phyloP scores from a whole-genome alignment of 345 rosid species.

The Eucalyptus pauciflora region DNA sequence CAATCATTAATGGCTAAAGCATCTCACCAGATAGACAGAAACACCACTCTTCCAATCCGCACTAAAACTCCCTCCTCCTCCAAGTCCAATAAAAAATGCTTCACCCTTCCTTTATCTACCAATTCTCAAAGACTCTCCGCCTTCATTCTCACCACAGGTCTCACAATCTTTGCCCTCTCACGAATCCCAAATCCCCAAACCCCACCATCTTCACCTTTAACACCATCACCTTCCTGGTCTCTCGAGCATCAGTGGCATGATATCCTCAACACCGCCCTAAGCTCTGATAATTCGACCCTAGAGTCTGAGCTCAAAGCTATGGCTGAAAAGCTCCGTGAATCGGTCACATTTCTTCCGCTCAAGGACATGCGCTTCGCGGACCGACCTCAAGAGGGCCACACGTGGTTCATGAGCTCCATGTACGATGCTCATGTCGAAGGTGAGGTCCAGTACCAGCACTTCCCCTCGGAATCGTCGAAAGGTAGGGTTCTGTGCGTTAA shows the following conservation, averaged over 20 bases:
- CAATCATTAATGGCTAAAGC: neutral
- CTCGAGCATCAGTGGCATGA: neutral
- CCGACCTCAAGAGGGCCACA: constrained; percentile 18
- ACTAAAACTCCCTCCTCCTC: neutral
- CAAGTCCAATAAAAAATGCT: neutral
- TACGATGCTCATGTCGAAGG: constrained; percentile 47
- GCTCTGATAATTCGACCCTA: neutral
- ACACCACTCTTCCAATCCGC: neutral
- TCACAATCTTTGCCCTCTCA: neutral
- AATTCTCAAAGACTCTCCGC: neutral
- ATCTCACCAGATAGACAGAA: neutral
- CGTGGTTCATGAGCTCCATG: constrained; percentile 56
- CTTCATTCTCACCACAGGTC: neutral
- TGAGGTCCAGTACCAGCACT: constrained; percentile 45
- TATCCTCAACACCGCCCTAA: neutral
- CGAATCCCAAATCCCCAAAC: neutral
- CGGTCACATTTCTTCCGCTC: constrained; percentile 31
- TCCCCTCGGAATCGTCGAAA: constrained; percentile 46
- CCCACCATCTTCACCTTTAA: neutral
- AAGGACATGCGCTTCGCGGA: constrained; percentile 17
- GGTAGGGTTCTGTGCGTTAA: constrained; percentile 44
- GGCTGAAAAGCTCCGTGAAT: constrained; percentile 17
- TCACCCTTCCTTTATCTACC: neutral
- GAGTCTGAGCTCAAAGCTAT: neutral
- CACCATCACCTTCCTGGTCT: neutral